Base-by-base conservation (phyloP, 1,139 yeast genomes). In the Geotrichum phurueaensis region DNA sequence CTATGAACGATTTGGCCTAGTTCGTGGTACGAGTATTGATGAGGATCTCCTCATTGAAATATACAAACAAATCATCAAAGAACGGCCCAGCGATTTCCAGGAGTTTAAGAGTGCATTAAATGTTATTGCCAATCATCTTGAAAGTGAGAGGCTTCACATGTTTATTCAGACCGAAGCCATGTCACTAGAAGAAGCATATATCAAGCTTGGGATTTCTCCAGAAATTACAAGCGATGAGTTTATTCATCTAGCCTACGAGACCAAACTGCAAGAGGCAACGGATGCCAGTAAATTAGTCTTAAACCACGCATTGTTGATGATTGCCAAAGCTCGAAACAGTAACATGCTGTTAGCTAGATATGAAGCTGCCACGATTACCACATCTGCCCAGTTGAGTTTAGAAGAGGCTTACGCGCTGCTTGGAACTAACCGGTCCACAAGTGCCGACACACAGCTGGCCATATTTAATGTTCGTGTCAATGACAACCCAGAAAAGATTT, bases 291-390 rank as follows among this genome's bases (percentile, higher is more conserved):
- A 49, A 13, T 45, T 45, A 15, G 31, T 47, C 60, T 59, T 10
- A 15, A 65, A 78, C 53, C 73, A 81, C 58, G 85, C 90, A 0
- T 73, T 89, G 58, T 79, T 83, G 59, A 75, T 85, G 0, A 79
- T 87, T 63, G 94, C 89, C 1, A 73, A 81, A 48, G 75, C 75
- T 60, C 72, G 86, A 68, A 72, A 84, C 72, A 76, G 84, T 73
- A 65, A 78, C 58, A 64, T 67, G 7, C 68, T 83, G n/a, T 62
- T 70, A 15, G 63, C 66, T n/a, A 66, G 64, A 23, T 69, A 73
- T 53, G 74, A 72, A 53, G 62, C 66, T 7, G 70, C 66, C 56
- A 61, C 56, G 49, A 49, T 62, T 22, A 60, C 62, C 10, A 58
- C 60, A 22, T 49, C 49, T 43, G 65, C 59, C 22, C 66, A 87